These are phyloP conservation scores for Teratosphaeriaceae sp. DNA, from an alignment of 2,329 filamentous ascomycete genomes.

Conservation along the genomic window DNA sequence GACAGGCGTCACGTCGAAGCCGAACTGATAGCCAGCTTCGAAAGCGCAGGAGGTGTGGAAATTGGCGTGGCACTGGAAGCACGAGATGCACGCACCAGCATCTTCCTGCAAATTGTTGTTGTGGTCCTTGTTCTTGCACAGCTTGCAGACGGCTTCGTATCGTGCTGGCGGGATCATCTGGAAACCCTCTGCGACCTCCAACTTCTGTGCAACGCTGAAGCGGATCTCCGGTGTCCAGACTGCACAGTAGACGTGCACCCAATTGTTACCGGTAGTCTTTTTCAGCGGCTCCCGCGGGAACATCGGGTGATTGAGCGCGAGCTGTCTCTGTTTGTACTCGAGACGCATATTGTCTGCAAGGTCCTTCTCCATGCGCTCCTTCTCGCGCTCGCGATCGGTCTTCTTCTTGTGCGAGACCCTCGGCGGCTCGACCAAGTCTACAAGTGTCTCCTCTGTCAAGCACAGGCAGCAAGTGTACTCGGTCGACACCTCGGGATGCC, in stretches of 20 bases:
- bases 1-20: slow-evolving; percentile 83
- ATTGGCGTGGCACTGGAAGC: slow-evolving; percentile 62
- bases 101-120: slow-evolving; percentile 22
- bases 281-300: slow-evolving; percentile 88
- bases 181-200: slow-evolving; percentile 86
- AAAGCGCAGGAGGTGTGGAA: slow-evolving; percentile 91
- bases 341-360: slow-evolving; percentile 71
- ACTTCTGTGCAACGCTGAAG: slow-evolving; percentile 74
- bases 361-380: slow-evolving; percentile 79
- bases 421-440: slow-evolving; percentile 77
- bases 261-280: slow-evolving; percentile 92
- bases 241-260: slow-evolving; percentile 93
- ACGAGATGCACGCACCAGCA: slow-evolving; percentile 72
- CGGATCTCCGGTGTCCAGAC: slow-evolving; percentile 89
- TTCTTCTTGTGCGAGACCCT: slow-evolving; percentile 82
- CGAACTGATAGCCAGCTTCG: slow-evolving; percentile 72
- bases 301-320: slow-evolving; percentile 73
- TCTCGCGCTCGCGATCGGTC: slow-evolving; percentile 82
- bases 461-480: slow-evolving; percentile 92
- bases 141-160: slow-evolving; percentile 73
- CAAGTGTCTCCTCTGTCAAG: slow-evolving; percentile 71
- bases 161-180: slow-evolving; percentile 67
- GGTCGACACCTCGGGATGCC: slow-evolving; percentile 85
- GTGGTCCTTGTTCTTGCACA: slow-evolving; percentile 62
- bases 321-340: slow-evolving; percentile 76